Base-by-base conservation (phyloP, 441 rosid species). In the Gossypium schwendimanii region DNA sequence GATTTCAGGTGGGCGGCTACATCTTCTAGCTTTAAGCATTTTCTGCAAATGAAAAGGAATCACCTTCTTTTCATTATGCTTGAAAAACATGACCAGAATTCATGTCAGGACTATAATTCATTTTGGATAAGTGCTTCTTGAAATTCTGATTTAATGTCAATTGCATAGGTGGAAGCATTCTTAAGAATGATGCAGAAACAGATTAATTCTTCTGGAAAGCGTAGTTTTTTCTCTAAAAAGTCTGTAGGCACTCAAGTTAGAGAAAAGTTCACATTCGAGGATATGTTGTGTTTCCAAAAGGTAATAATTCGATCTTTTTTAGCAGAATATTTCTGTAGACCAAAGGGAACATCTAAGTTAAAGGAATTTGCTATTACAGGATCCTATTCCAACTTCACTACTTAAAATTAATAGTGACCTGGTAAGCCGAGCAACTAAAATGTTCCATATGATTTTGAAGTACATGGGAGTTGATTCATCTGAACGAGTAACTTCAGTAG, bases 221-320 rank as follows among this genome's bases (percentile, higher is more conserved):
- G 98, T 63, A 90, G 95, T 9, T 91, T 95, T 79, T 95, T 95
- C 78, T 87, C 84, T 11, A 95, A 92, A 78, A 95, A 90, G 69
- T 81, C 96, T 4, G 79, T 73, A 0, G 96, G 93, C 39, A 81
- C 89, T 80, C 90, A 88, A 79, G 87, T 84, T 78, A 87, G 85
- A 69, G 99, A 89, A 72, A 94, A 88, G 72, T 91, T 88, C 84
- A 91, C 98, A 4, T 89, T 95, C 69, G 97, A 92, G 86, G 99
- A 95, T 79, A 95, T 95, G 99, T 75, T 92, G 69, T 92, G 95
- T 79, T 95, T 91, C 81, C 98, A 95, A 77, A 92, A 92, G 98
- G 99, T 95, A 58, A 54, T 23, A 23, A 21, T 47, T 49, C 68
- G 31, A 36, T 58, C 24, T 7, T 31, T 67, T 11, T 33, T 24